These are phyloP conservation scores for Dendrothele bispora DNA, from an alignment of 768 basidiomycete species.

Conservation along the genomic window DNA sequence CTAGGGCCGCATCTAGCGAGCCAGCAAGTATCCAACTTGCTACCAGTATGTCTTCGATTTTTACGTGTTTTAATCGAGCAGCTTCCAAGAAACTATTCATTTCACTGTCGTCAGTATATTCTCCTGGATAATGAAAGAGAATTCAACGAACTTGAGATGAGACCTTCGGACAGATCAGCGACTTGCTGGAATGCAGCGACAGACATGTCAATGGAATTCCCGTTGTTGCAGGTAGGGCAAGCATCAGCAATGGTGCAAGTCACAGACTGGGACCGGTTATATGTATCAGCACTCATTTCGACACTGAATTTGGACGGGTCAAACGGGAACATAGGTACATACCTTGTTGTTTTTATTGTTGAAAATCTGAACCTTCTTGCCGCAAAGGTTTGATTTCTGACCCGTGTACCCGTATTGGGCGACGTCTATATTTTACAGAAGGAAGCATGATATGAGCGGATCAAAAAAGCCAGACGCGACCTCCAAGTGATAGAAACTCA, in stretches of 20 bases:
- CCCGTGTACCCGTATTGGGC: constrained; percentile 51
- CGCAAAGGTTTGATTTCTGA: constrained; percentile 44
- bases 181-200: constrained; percentile 42
- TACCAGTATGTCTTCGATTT: too few species aligned
- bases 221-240: constrained; percentile 70
- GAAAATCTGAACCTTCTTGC: constrained; percentile 59
- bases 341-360: constrained; percentile 60
- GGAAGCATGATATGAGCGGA: too few species aligned
- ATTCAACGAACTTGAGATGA: constrained; percentile 1
- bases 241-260: constrained; percentile 71
- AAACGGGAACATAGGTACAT: constrained; percentile 1
- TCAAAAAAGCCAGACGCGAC: too few species aligned
- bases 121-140: too few species aligned
- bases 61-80: too few species aligned
- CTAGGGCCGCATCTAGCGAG: too few species aligned
- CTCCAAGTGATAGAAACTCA: too few species aligned
- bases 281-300: neutral
- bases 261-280: constrained; percentile 34
- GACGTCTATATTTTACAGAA: constrained; percentile 38
- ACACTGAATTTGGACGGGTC: too few species aligned
- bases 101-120: too few species aligned
- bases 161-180: neutral
- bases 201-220: constrained; percentile 58
- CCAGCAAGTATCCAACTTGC: too few species aligned
- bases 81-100: too few species aligned